phyloP scores from a whole-genome alignment of 768 basidiomycete species.

The Mycena crocata region DNA sequence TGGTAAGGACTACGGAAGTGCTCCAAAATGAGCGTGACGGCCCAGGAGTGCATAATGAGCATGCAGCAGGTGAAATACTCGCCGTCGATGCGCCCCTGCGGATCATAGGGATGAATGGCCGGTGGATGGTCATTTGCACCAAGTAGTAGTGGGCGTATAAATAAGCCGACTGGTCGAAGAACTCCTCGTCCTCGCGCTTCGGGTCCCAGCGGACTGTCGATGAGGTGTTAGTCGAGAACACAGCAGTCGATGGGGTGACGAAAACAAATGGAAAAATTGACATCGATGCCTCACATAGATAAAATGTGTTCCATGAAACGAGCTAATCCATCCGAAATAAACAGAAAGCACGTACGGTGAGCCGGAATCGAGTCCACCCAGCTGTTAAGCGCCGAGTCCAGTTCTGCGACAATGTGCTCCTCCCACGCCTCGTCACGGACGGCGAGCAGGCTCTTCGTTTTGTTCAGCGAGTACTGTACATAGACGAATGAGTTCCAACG shows the following conservation, averaged over 20 bases:
- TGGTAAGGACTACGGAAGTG: slow-evolving; percentile 57
- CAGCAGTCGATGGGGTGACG: no score
- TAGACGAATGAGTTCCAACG: no score
- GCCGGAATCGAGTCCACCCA: slow-evolving; percentile 57
- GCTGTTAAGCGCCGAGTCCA: slow-evolving; percentile 81
- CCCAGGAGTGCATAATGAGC: background rate
- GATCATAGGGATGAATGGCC: slow-evolving; percentile 81
- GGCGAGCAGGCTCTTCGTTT: slow-evolving; percentile 62
- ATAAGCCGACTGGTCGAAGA: slow-evolving; percentile 68
- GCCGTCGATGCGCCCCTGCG: slow-evolving; percentile 52
- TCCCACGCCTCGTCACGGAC: slow-evolving; percentile 63
- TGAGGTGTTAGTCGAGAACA: background rate
- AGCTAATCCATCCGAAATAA: slow-evolving; percentile 46
- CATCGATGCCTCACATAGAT: background rate
- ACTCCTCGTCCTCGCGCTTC: slow-evolving; percentile 46
- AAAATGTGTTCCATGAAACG: no score
- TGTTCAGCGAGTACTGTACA: slow-evolving; percentile 73
- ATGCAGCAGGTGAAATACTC: background rate
- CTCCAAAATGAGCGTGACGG: background rate
- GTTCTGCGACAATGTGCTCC: no score
- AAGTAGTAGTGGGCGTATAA: slow-evolving; percentile 67
- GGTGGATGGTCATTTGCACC: slow-evolving; percentile 78
- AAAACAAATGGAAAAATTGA: no score
- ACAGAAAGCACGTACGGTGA: slow-evolving; percentile 63
- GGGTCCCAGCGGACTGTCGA: slow-evolving; percentile 56